Percentiles rank a stretch among this genome's conserved stretches.
These are phyloP conservation scores for Petunia axillaris DNA, from an alignment of 257 asterid species.

Conservation along the genomic window DNA sequence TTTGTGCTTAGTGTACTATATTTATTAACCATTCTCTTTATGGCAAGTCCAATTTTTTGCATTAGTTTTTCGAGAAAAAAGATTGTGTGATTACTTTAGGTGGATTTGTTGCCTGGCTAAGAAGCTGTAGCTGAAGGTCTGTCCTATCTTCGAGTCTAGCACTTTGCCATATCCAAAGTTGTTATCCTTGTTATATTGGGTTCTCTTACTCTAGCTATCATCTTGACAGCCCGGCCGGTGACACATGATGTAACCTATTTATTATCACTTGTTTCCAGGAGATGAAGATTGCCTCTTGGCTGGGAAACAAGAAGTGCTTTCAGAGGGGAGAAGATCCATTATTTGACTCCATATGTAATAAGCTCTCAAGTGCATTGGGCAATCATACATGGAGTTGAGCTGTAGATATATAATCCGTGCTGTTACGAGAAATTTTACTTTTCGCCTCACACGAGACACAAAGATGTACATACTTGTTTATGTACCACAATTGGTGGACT, in stretches of 20 bases:
- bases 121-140: too few relatives aligned
- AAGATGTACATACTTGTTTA: too few relatives aligned
- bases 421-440: not conserved
- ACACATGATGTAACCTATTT: too few relatives aligned
- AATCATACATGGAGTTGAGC: not conserved
- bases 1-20: not conserved
- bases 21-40: not conserved
- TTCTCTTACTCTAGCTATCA: not conserved
- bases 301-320: too few relatives aligned
- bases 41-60: not conserved
- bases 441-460: too few relatives aligned
- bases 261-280: too few relatives aligned
- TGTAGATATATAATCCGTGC: not conserved
- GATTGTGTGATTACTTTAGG: not conserved
- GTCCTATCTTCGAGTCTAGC: not conserved
- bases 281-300: too few relatives aligned
- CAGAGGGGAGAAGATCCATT: too few relatives aligned
- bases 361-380: not conserved
- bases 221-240: too few relatives aligned
- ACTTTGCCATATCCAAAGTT: not conserved
- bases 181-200: not conserved
- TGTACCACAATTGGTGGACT: too few relatives aligned
- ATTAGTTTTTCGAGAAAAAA: not conserved
- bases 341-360: too few relatives aligned
- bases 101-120: not conserved